Conservation (phyloP, 805 yeast species). For the Suhomyces tanzawaensis region DNA sequence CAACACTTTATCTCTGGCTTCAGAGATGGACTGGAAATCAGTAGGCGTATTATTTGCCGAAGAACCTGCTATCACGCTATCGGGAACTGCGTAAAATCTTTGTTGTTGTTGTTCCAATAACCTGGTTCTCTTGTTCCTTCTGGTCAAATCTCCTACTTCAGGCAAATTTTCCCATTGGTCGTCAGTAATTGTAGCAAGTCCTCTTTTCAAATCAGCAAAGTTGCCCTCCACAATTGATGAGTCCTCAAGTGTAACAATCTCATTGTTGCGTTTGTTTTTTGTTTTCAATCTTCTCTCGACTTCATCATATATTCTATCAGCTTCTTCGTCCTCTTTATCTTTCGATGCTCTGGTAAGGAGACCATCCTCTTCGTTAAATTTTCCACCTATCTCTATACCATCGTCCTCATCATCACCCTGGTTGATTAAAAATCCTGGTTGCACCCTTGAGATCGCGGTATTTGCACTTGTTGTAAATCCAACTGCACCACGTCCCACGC, state of each 20-base stretch:
- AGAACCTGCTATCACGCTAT: slow-evolving; percentile 48
- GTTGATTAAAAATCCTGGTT: slow-evolving; percentile 20
- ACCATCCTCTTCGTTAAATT: slow-evolving; percentile 16
- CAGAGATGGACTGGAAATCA: slow-evolving; percentile 53
- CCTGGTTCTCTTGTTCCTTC: slow-evolving; percentile 70
- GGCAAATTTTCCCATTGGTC: slow-evolving; percentile 84
- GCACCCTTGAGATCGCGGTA: slow-evolving; percentile 41
- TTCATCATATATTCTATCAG: slow-evolving; percentile 63
- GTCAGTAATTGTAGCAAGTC: slow-evolving; percentile 53
- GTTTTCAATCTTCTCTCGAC: slow-evolving; percentile 57
- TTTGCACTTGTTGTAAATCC: slow-evolving; percentile 90
- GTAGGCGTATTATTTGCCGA: slow-evolving; percentile 19
- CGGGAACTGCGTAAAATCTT: slow-evolving; percentile 82
- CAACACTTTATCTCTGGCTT: slow-evolving; percentile 62
- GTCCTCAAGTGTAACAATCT: slow-evolving; percentile 11
- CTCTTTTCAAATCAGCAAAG: slow-evolving; percentile 59
- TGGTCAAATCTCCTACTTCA: slow-evolving; percentile 84
- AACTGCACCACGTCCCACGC: slow-evolving; percentile 91
- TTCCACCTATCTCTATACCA: neutral
- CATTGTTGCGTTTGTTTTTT: slow-evolving; percentile 23
- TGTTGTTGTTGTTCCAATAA: slow-evolving; percentile 58
- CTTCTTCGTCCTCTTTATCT: slow-evolving; percentile 70
- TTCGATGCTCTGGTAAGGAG: slow-evolving; percentile 21
- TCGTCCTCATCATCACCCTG: slow-evolving; percentile 20
- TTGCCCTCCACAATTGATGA: slow-evolving; percentile 1